Evolutionary conservation across 2,329 filamentous ascomycete genomes (phyloP), one percentile per base, ranked within the genome.

Genomic region (Sporothrix brasiliensis): DNA sequence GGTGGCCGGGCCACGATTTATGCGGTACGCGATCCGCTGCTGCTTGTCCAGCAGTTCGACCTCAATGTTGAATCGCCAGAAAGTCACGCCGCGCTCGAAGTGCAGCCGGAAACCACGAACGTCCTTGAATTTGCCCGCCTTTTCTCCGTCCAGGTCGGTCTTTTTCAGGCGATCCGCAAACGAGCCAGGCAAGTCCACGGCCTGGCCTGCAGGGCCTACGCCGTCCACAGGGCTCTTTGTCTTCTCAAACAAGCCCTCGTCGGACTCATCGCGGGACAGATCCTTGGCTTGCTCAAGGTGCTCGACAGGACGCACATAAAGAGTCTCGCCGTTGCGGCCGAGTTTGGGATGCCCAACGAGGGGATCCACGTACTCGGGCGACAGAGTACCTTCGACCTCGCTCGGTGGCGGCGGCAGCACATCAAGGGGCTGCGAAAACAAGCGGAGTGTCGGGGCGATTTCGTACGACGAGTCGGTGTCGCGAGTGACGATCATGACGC

Each of bases 61-160:
- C 79, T 98, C 94, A 65, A 99, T 86, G 77, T 93, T 97, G 85
- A 98, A 99, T 54, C 93, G 88, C 95, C 95, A 99, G 80, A 99
- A 99, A 0, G 95, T 99, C 72, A 91, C 89, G 54, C 94, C 94
- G 71, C 91, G 87, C 78, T 97, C 95, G 1, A 88, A 85, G 76
- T 97, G 94, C 14, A 99, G 85, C 27, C 93, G 89, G 75, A 92
- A 89, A 1, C 92, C 95, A 72, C 89, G 86, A 6, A 97, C 88
- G 76, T 97, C 94, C 76, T 91, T 92, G 78, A 92, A 93, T 78
- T 92, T 92, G 63, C 90, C 91, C 5, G 89, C 81, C 75, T 89
- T 92, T 79, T 98, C 94, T 19, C 94, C 94, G 75, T 97, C 93
- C 52, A 87, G 79, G 21, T 82, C 80, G 4, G 82, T 79, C 27